Percentiles rank a stretch among this genome's conserved stretches.
Conservation (phyloP, 2,329 filamentous ascomycete genomes). For the Scytalidium sp. region DNA sequence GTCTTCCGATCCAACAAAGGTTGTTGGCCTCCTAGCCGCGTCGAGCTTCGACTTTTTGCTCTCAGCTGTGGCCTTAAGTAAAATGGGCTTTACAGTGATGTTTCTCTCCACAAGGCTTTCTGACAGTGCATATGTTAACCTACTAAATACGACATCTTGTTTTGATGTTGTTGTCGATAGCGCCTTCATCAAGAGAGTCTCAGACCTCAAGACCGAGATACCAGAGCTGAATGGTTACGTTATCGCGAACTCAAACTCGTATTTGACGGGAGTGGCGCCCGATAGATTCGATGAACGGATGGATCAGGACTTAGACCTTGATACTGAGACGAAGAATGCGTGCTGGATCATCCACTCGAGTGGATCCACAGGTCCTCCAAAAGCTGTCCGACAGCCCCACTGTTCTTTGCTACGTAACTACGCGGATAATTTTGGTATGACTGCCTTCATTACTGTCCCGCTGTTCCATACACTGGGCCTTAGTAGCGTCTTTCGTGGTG, state of each 20-base stretch:
- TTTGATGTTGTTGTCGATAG: conserved; percentile 17
- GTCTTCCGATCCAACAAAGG: conserved; percentile 25
- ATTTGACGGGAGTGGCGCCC: background rate
- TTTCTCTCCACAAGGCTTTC: conserved; percentile 53
- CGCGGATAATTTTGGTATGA: conserved; percentile 34
- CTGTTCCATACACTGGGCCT: conserved; percentile 59
- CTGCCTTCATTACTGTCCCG: conserved; percentile 52
- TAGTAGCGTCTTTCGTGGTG: conserved; percentile 48
- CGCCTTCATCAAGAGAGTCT: conserved; percentile 1
- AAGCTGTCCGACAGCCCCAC: conserved; percentile 59
- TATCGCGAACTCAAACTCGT: background rate
- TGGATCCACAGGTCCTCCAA: conserved; percentile 58
- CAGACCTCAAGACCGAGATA: conserved; percentile 18
- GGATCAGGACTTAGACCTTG: conserved; percentile 37
- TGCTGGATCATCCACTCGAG: conserved; percentile 24
- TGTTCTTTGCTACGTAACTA: conserved; percentile 42
- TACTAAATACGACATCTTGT: conserved; percentile 37
- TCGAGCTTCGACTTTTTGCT: conserved; percentile 50
- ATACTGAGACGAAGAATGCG: conserved; percentile 18
- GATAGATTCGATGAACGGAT: conserved; percentile 37
- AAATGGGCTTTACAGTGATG: conserved; percentile 49
- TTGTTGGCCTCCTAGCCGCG: conserved; percentile 44
- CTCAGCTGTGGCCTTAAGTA: conserved; percentile 47
- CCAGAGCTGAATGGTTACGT: too few relatives aligned
- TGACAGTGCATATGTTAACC: conserved; percentile 42